phyloP scores from a whole-genome alignment of 306 rosid species.

The Sindora glabra region DNA sequence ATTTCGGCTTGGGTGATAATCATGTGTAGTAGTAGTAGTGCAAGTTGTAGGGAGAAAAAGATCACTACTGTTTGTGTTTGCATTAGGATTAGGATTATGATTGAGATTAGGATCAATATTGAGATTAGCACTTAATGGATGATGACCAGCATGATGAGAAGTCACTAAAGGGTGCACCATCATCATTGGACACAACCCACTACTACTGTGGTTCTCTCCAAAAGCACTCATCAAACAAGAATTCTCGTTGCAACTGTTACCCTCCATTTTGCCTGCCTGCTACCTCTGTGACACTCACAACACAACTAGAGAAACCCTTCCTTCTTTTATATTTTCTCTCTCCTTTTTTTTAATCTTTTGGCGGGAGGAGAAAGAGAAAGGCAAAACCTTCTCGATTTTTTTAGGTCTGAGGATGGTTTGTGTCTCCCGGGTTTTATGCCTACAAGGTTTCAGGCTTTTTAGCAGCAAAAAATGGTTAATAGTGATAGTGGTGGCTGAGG shows the following conservation, averaged over 20 bases:
- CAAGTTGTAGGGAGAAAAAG: slow-evolving; percentile 33
- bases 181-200: slow-evolving; percentile 63
- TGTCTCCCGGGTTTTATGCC: slow-evolving; percentile 95
- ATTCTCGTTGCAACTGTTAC: slow-evolving; percentile 29
- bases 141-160: slow-evolving; percentile 32
- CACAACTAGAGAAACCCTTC: too few species aligned
- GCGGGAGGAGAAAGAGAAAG: not conserved
- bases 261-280: too few species aligned
- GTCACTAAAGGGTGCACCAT: slow-evolving; percentile 76
- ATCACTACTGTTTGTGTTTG: slow-evolving; percentile 35
- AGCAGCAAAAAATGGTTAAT: slow-evolving; percentile 52
- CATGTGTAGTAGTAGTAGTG: too few species aligned
- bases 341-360: too few species aligned
- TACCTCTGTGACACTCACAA: too few species aligned
- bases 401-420: not conserved
- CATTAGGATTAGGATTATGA: slow-evolving; percentile 13
- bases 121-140: too few species aligned
- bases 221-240: slow-evolving; percentile 53
- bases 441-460: slow-evolving; percentile 58
- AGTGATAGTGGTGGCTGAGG: slow-evolving; percentile 27
- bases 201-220: slow-evolving; percentile 61
- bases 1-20: slow-evolving; percentile 17
- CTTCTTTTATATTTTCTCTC: too few species aligned
- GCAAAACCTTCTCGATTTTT: not conserved
- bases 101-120: slow-evolving; percentile 14